Evolutionary conservation across 805 yeast species (phyloP).

Genomic region (Nematodospora valgi): DNA sequence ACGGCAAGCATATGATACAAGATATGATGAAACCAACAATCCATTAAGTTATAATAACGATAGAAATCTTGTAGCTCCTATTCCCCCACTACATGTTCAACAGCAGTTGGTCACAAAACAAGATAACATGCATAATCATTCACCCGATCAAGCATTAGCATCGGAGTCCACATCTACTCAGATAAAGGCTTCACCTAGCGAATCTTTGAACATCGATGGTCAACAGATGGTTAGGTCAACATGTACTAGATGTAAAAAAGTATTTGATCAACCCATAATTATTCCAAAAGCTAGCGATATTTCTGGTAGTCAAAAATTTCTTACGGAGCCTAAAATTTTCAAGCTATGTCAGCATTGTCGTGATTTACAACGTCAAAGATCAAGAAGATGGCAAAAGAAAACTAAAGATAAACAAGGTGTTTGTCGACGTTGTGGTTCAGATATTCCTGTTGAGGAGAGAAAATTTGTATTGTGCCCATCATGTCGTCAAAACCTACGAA

Average conservation of each 20-base stretch:
- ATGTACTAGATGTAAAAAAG: slow-evolving; percentile 62
- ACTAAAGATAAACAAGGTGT: slow-evolving; percentile 60
- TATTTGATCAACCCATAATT: slow-evolving; percentile 44
- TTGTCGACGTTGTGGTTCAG: slow-evolving; percentile 61
- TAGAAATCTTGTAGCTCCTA: slow-evolving; percentile 26
- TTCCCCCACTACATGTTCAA: slow-evolving; percentile 43
- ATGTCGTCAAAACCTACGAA: slow-evolving; percentile 54
- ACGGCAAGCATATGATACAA: slow-evolving; percentile 3
- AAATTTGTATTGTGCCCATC: slow-evolving; percentile 58
- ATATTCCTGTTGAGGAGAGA: slow-evolving; percentile 47
- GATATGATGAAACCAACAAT: slow-evolving; percentile 3
- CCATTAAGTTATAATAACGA: slow-evolving; percentile 9
- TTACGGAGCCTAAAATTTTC: slow-evolving; percentile 40
- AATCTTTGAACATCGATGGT: slow-evolving; percentile 6
- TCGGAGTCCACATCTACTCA: not conserved
- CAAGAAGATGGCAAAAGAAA: slow-evolving; percentile 61
- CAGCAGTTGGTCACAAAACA: slow-evolving; percentile 29
- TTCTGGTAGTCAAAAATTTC: slow-evolving; percentile 23
- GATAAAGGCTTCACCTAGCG: not conserved
- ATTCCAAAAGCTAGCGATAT: slow-evolving; percentile 23
- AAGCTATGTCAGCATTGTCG: slow-evolving; percentile 65
- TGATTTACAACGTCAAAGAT: slow-evolving; percentile 58
- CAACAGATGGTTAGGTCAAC: slow-evolving; percentile 29
- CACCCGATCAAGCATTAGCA: too few species aligned
- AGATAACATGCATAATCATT: not conserved